Evolutionary conservation across 805 yeast genomes (phyloP), one percentile per base, ranked within the genome.

Genomic region (Candida methanosorbosa): DNA sequence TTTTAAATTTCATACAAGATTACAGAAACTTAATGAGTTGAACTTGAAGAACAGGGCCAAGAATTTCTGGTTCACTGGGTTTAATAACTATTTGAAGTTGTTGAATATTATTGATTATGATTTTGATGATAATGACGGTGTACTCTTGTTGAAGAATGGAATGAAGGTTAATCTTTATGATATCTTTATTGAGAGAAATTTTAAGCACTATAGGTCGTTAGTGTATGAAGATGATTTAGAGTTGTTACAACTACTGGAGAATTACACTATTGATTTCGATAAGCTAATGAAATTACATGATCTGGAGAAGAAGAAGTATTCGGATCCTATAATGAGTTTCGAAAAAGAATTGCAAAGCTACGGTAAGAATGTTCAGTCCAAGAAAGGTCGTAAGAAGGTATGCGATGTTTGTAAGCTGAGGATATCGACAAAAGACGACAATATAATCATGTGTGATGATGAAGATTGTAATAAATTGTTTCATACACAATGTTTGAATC

Each of bases 381-480:
- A 24, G 15, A 12, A n/a, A 8, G 12, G 41, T 57, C n/a, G n/a
- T n/a, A n/a, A n/a, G n/a, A n/a, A n/a, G n/a, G 37, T 48, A 11
- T 56, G 61, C 34, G 46, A 43, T 12, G 38, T 75, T 1, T 81
- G 87, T 45, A 63, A 66, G 15, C n/a, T n/a, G n/a, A n/a, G n/a
- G n/a, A n/a, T n/a, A n/a, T n/a, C n/a, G n/a, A 56, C 51, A 11
- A 55, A 59, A 35, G 63, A 65, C 34, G 54, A 66, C 8, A 55
- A 61, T 21, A 72, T 75, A 3, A 53, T 80, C 17, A 49, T 74
- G 5, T 88, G 96, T 54, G 83, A 78, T 45, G 78, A 79, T 17
- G 78, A 74, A 40, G 81, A 81, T 26, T 88, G 96, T 50, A 75
- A 80, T 38, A 68, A 67, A 34, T 69, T 73, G 1, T 85, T 62